Percentiles rank a stretch among this genome's conserved stretches.
phyloP scores from a whole-genome alignment of 768 basidiomycete genomes.

The Amanita polypyramis region DNA sequence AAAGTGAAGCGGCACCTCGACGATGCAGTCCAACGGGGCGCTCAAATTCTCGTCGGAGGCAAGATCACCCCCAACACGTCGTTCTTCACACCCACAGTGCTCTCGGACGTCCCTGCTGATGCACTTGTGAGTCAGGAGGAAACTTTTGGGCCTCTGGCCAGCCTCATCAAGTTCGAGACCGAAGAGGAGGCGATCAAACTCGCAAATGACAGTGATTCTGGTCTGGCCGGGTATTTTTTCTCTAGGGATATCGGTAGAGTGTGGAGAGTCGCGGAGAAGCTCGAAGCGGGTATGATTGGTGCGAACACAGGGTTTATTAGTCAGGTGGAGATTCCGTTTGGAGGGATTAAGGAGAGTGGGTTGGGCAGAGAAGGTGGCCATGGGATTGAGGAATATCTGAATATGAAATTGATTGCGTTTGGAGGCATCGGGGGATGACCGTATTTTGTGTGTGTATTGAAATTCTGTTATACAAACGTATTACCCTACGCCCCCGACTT shows the following conservation, averaged over 20 bases:
- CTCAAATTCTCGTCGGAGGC: slow-evolving; percentile 86
- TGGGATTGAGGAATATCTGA: slow-evolving; percentile 87
- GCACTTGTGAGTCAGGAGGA: slow-evolving; percentile 73
- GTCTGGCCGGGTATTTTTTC: slow-evolving; percentile 94
- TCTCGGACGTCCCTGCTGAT: slow-evolving; percentile 66
- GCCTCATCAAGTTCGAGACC: slow-evolving; percentile 81
- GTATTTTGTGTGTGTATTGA: too few species aligned
- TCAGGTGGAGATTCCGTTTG: slow-evolving; percentile 76
- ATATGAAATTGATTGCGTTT: slow-evolving; percentile 71
- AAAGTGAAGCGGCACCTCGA: slow-evolving; percentile 84
- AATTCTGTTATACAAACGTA: too few species aligned
- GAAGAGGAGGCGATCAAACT: slow-evolving; percentile 86
- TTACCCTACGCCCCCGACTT: too few species aligned
- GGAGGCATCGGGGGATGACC: slow-evolving; percentile 43
- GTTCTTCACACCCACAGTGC: slow-evolving; percentile 84
- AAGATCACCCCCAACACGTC: slow-evolving; percentile 45
- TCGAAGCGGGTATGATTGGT: slow-evolving; percentile 92
- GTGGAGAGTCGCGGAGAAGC: slow-evolving; percentile 89
- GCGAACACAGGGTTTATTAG: slow-evolving; percentile 74
- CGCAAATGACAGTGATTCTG: slow-evolving; percentile 77
- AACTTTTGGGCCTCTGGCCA: slow-evolving; percentile 91
- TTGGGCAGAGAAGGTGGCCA: slow-evolving; percentile 75
- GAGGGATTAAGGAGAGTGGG: slow-evolving; percentile 88
- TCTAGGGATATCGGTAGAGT: slow-evolving; percentile 74
- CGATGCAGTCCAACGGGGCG: slow-evolving; percentile 79